Conservation (phyloP, 2,329 filamentous ascomycete species). For the Hypoxylon sp. region DNA sequence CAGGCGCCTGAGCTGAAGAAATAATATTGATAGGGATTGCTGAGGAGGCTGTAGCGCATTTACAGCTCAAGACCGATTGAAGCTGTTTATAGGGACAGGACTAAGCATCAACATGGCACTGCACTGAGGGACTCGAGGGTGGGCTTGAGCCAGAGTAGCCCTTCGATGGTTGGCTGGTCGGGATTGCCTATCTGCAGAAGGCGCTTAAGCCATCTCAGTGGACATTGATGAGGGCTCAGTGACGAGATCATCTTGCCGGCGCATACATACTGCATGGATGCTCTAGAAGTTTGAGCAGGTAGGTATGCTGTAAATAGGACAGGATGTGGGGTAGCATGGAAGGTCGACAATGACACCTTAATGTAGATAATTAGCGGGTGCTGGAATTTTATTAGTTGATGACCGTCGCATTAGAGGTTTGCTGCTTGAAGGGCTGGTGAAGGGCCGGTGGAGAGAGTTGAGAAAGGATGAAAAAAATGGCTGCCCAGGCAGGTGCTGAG, state of each 20-base stretch:
- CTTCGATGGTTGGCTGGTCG: slow-evolving; percentile 7
- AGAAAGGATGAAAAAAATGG: not conserved
- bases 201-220: not conserved
- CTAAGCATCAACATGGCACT: not conserved
- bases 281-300: not conserved
- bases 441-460: slow-evolving; percentile 4
- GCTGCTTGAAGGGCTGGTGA: not conserved
- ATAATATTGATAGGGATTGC: not conserved
- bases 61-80: too few species aligned
- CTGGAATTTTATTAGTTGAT: slow-evolving; percentile 26
- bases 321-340: slow-evolving; percentile 12
- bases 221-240: not conserved
- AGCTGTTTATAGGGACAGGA: not conserved
- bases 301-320: slow-evolving; percentile 14
- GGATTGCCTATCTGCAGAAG: slow-evolving; percentile 7
- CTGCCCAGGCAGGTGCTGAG: slow-evolving; percentile 17
- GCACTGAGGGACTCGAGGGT: not conserved
- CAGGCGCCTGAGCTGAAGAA: not conserved
- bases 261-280: not conserved
- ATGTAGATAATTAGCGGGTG: slow-evolving; percentile 4
- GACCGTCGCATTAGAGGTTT: slow-evolving; percentile 22
- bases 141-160: not conserved
- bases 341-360: slow-evolving; percentile 5
- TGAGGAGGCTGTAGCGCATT: not conserved
- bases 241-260: slow-evolving; percentile 7